Conservation (phyloP, 352 stramenopile species). For the Pythium volutum region DNA sequence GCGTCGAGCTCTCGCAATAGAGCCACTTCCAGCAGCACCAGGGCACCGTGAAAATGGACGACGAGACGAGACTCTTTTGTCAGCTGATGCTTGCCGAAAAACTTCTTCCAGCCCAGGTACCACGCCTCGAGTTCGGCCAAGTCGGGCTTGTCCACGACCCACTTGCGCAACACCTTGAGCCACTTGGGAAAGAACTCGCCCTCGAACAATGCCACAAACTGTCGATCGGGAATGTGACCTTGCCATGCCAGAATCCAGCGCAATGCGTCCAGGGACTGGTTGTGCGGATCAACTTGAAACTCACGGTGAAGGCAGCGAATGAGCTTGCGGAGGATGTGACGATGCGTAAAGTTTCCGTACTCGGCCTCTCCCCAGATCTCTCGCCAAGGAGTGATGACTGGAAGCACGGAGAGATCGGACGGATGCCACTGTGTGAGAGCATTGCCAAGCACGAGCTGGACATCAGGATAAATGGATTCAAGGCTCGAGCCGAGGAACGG, state of each 20-base stretch:
- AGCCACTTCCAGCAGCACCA: slow-evolving; percentile 64
- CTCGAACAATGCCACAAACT: slow-evolving; percentile 84
- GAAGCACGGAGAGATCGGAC: slow-evolving; percentile 60
- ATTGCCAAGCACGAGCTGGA: slow-evolving; percentile 56
- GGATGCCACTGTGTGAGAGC: slow-evolving; percentile 82
- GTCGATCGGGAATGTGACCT: slow-evolving; percentile 55
- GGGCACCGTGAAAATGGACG: slow-evolving; percentile 74
- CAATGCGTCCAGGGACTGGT: slow-evolving; percentile 64
- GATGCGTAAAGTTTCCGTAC: slow-evolving; percentile 83
- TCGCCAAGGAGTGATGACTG: slow-evolving; percentile 67
- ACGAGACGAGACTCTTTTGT: slow-evolving; percentile 55
- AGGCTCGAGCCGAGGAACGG: slow-evolving; percentile 42
- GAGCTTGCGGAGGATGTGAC: slow-evolving; percentile 72
- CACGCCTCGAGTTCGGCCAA: slow-evolving; percentile 73
- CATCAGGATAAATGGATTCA: slow-evolving; percentile 59
- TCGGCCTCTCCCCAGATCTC: slow-evolving; percentile 71
- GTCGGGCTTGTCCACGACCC: slow-evolving; percentile 50
- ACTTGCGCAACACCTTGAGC: slow-evolving; percentile 80
- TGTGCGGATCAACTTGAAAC: slow-evolving; percentile 72
- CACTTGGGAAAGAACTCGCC: slow-evolving; percentile 92
- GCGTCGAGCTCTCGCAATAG: slow-evolving; percentile 17
- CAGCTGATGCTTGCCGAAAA: slow-evolving; percentile 69
- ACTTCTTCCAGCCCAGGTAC: slow-evolving; percentile 83
- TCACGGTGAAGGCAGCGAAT: slow-evolving; percentile 77
- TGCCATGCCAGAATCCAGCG: slow-evolving; percentile 78